These are phyloP conservation scores for Penicillium alfredii DNA, from an alignment of 495 filamentous ascomycete genomes.

Conservation along the genomic window DNA sequence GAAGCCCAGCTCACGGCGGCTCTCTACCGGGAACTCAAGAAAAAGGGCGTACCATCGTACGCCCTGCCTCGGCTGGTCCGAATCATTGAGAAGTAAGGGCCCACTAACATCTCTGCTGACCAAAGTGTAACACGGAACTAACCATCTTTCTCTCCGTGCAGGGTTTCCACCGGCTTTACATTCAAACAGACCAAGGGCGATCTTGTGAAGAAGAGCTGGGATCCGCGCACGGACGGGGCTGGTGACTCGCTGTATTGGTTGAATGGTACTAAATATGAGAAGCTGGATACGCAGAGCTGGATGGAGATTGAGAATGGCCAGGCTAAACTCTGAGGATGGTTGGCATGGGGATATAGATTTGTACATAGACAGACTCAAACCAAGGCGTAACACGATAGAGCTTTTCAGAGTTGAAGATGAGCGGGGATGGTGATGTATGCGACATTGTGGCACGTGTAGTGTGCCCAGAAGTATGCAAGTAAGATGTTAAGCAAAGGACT, in stretches of 20 bases:
- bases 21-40: constrained; percentile 37
- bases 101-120: too few relatives aligned
- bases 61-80: constrained; percentile 45
- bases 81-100: constrained; percentile 44
- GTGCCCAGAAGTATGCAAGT: too few relatives aligned
- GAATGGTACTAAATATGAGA: constrained; percentile 37
- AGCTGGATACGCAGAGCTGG: constrained; percentile 36
- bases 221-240: constrained; percentile 27
- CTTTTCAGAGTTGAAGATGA: too few relatives aligned
- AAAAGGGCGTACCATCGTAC: constrained; percentile 45
- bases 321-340: constrained; percentile 35
- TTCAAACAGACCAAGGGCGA: constrained; percentile 51
- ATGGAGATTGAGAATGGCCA: constrained; percentile 37
- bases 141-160: constrained; percentile 13
- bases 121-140: constrained; percentile 1
- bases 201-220: constrained; percentile 42
- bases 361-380: too few relatives aligned
- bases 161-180: constrained; percentile 44
- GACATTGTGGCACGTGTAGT: too few relatives aligned
- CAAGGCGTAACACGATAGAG: too few relatives aligned
- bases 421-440: too few relatives aligned
- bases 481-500: too few relatives aligned
- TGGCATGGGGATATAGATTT: constrained; percentile 8
- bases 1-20: constrained; percentile 31
- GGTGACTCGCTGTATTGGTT: constrained; percentile 46